Evolutionary conservation across 805 yeast species (phyloP), one percentile per base, ranked within the genome.

Genomic region (Lipomyces orientalis): DNA sequence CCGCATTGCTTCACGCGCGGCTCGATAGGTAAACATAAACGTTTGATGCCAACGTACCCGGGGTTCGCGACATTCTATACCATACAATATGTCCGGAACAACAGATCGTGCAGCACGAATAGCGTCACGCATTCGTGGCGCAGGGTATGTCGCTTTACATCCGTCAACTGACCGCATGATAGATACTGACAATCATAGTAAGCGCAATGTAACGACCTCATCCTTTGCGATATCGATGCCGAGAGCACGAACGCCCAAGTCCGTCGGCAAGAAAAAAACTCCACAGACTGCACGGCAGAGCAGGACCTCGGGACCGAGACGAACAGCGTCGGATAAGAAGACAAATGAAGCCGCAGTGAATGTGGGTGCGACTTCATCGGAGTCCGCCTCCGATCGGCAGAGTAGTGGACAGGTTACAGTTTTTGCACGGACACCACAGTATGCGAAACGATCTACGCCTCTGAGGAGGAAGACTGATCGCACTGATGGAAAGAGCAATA

Each of bases 41-140:
- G n/a, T 25, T 25, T 3, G 3, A 25, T 25, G 29, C 29, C 29
- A 25, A 25, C 29, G 3, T 25, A 25, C 3, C 29, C 29, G 29
- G 9, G 22, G 19, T 19, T 43, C 4, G 16, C 49, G n/a, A 16
- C 22, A 43, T n/a, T 43, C 49, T n/a, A n/a, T 7, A 9, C n/a
- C n/a, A 12, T 9, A 6, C 49, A 43, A 16, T 43, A 52, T 52
- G 55, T 19, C 55, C 34, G 34, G 8, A 14, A 25, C 55, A 10
- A 31, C 55, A 4, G 60, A 64, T 7, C 35, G 65, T 12, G 54
- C 37, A 14, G 29, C 56, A 39, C 34, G 65, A 16, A 54, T 43
- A 34, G 65, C 65, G 12, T 19, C 65, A 9, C 67, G 64, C 9
- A 5, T 64, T 33, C 55, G 67, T 16, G 65, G 67, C 8, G 64